Base-by-base conservation (phyloP, 805 yeast genomes). In the Pichia thaimueangensis region DNA sequence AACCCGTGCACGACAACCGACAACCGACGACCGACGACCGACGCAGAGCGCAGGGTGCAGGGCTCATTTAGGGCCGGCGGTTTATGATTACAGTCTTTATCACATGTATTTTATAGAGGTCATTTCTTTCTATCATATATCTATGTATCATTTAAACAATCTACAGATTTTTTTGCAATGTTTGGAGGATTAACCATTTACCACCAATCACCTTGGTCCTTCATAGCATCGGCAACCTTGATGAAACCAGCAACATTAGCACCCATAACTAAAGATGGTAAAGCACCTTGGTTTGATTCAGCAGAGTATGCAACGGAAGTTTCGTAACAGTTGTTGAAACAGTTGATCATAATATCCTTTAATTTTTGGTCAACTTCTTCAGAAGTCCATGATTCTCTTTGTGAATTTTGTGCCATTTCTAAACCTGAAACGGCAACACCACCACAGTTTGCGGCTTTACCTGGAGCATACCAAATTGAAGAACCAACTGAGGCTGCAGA, bases 341-440 rank as follows among this genome's bases (percentile, higher is more conserved):
- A 86, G 65, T 75, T 80, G 65, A 80, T 74, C 97, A 91, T 91
- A 67, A 93, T 91, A 63, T 75, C 76, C 81, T 88, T 87, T 64
- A 91, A 80, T 70, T 86, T 88, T 50, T 68, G 65, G 69, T 91
- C 97, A 57, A 91, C 97, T 72, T 86, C 87, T 74, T 88, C 96
- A 47, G 80, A 58, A 51, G 95, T 77, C 97, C 97, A 93, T 54
- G 71, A 68, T 54, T 80, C 78, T 76, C 97, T 85, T 66, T 84
- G 94, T 46, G 97, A 86, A 86, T 91, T 93, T 76, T 91, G 98
- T 53, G 97, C 97, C 98, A 91, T 93, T 77, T 91, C 98, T 55
- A 91, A 78, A 63, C 97, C 97, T 47, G 96, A 87, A 45, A 89
- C 97, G 46, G 96, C 95, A 58, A 91, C 98, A 81, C 98, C 98